Percentiles rank a stretch among this genome's conserved stretches.
Evolutionary conservation across 345 rosid species (phyloP).

Genomic region (Reutealis trisperma): DNA sequence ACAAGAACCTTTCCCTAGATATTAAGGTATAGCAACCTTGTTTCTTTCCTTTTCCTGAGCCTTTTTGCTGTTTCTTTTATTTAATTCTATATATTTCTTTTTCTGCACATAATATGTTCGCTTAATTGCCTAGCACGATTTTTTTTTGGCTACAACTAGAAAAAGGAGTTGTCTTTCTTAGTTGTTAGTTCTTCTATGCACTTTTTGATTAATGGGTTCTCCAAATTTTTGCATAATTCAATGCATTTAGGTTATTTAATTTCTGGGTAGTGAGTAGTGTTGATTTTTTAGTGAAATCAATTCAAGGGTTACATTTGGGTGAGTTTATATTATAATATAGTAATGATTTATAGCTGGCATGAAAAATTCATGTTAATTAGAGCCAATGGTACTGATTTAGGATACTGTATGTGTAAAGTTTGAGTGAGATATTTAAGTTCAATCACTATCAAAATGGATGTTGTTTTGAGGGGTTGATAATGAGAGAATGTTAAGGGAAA

Average conservation of each 20-base stretch:
- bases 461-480: neutral
- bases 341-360: neutral
- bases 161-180: neutral
- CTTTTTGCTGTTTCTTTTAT: neutral
- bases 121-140: neutral
- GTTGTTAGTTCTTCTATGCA: neutral
- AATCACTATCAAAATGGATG: neutral
- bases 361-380: neutral
- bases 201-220: constrained; percentile 9
- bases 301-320: neutral
- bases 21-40: constrained; percentile 43
- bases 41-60: no score
- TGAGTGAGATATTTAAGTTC: neutral
- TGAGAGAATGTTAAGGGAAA: neutral
- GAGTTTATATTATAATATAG: neutral
- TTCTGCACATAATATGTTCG: neutral
- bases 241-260: neutral
- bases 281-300: neutral
- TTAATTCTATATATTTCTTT: neutral
- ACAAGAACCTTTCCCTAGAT: constrained; percentile 41
- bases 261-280: neutral
- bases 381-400: neutral
- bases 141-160: neutral
- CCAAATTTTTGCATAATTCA: constrained; percentile 3
- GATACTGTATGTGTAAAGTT: neutral